phyloP scores from a whole-genome alignment of 352 stramenopile species.

The Phytopythium sindhum region DNA sequence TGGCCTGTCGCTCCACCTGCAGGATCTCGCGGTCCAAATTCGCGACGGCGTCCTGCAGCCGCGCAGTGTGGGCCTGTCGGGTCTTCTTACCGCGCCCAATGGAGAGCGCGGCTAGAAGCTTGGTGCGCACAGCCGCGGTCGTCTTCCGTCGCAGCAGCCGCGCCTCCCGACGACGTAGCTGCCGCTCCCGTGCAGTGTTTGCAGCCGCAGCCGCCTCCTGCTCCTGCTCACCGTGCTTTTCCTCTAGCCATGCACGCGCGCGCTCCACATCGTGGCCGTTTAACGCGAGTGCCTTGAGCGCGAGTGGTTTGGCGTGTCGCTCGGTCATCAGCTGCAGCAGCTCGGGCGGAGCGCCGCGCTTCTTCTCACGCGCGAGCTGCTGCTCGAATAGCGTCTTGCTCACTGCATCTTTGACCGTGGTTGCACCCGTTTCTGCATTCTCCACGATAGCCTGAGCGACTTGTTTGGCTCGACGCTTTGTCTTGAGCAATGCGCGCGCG shows the following conservation, averaged over 20 bases:
- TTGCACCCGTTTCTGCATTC: conserved; percentile 8
- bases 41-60: conserved; percentile 26
- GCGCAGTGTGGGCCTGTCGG: conserved; percentile 23
- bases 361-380: conserved; percentile 24
- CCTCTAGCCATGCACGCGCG: conserved; percentile 27
- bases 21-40: conserved; percentile 40
- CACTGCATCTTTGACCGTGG: conserved; percentile 21
- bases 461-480: conserved; percentile 21
- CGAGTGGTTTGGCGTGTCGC: conserved; percentile 29
- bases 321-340: conserved; percentile 36
- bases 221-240: conserved; percentile 20
- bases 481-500: conserved; percentile 26
- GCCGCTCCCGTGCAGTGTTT: conserved; percentile 8
- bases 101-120: neutral
- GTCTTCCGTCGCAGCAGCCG: conserved; percentile 20
- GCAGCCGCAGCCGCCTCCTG: conserved; percentile 10
- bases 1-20: conserved; percentile 16
- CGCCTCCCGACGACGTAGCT: conserved; percentile 11
- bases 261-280: conserved; percentile 27
- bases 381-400: conserved; percentile 17
- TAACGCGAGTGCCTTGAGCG: conserved; percentile 32
- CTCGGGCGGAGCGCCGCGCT: conserved; percentile 25
- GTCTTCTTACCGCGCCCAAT: conserved; percentile 21
- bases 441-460: conserved; percentile 18
- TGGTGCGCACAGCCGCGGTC: conserved; percentile 3